Base-by-base conservation (phyloP, 495 filamentous ascomycete species). In the Cladorrhinum samala region DNA sequence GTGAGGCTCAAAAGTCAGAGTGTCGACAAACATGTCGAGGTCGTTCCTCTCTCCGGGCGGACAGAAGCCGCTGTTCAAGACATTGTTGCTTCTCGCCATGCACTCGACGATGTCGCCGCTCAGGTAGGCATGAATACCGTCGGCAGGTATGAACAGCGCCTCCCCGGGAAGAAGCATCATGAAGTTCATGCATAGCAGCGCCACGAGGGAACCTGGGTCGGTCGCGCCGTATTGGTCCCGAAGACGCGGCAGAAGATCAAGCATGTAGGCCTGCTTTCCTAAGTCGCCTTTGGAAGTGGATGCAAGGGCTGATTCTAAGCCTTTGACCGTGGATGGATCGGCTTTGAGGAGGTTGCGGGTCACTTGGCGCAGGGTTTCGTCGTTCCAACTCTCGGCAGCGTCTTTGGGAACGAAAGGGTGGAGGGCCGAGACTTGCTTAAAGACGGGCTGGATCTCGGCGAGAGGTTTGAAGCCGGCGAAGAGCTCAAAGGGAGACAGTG, bases 21-120 rank as follows among this genome's bases (percentile, higher is more conserved):
- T 77, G 25, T 75, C 65, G 27, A 71, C 70, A 66, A 90, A 91
- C 9, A 82, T 53, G 23, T 87, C 81, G 39, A 82, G 73, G 49
- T 69, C 79, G 53, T 88, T 77, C 24, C 84, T 73, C 20, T 86
- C 78, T 0, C 80, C 72, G 0, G 72, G 72, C 1, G 86, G 85
- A 59, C 85, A 89, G 73, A 91, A 88, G 0, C 87, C 86, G 2
- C 78, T 79, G 55, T 86, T 87, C 11, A 91, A 73, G 20, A 92
- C 86, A 49, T 91, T 89, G 68, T 91, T 85, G 27, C 79, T 85
- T 18, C 88, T 81, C 2, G 87, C 87, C 87, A 93, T 91, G 70
- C 88, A 90, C 64, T 91, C 87, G 51, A 93, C 81, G 44, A 91
- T 88, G 65, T 90, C 84, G 0, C 89, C 89, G 41, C 78, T 77